Base-by-base conservation (phyloP, 441 rosid genomes). In the Brassica hybrid region DNA sequence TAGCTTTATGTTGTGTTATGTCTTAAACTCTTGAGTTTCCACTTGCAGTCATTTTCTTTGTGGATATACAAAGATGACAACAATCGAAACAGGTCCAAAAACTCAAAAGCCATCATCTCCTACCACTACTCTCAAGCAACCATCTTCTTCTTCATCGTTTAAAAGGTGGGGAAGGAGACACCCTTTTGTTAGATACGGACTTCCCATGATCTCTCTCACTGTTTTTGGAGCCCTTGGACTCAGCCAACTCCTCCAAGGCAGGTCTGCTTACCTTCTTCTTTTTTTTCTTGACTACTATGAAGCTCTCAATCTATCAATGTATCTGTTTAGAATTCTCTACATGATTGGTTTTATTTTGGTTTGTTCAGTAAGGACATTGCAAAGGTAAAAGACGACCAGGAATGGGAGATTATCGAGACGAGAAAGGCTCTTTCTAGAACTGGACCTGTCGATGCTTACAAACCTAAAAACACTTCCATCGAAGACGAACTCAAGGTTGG, bases 131-230 rank as follows among this genome's bases (percentile, higher is more conserved):
- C 69, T 76, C 6, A 84, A 73, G 76, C 74, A 73, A 38, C 48
- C 43, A 8, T 36, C 88, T 32, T 72, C 75, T 45, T 63, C 75
- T 45, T 63, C 83, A 7, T 82, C 89, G 23, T 93, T 92, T 80
- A 94, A 82, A 82, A 86, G 96, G 76, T 93, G 92, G 96, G 97
- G 95, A 65, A 86, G 98, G 76, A 88, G 78, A 78, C 69, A 96
- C 74, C 97, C 98, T 1, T 90, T 93, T 84, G 48, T 96, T 57
- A 79, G 97, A 84, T 96, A 92, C 73, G 98, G 98, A 41, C 89
- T 93, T 74, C 98, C 98, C 1, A 92, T 94, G 97, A 94, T 96
- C 73, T 96, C 97, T 2, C 92, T 96, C 66, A 92, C 98, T 0
- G 95, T 92, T n/a, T 79, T 88, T 61, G 99, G 98, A 8, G 87